Evolutionary conservation across 2,329 filamentous ascomycete genomes (phyloP), one percentile per base, ranked within the genome.

Genomic region (Amphichorda felina): DNA sequence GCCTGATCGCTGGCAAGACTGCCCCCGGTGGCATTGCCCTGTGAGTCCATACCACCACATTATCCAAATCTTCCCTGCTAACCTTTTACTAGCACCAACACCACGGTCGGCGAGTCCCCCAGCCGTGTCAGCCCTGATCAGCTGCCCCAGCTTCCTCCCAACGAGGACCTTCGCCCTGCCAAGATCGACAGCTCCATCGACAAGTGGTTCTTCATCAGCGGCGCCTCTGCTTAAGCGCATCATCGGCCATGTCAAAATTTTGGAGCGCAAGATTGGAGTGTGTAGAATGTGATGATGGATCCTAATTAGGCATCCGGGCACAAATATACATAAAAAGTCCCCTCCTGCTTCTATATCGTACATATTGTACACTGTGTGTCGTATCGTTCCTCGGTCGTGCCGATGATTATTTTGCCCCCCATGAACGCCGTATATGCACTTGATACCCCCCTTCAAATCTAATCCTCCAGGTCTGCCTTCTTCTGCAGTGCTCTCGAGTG

Each of bases 131-230:
- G 77, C 44, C 62, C 75, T 45, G 68, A 71, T 54, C 71, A 82
- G 63, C 71, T 94, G 44, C 77, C 80, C 44, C 79, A 76, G 55
- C 78, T 98, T 48, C 85, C 87, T 41, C 56, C 73, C 44, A 70
- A 83, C 65, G 74, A 95, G 75, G 80, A 93, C 54, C 70, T 93
- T 40, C 60, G 74, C 38, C 78, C 91, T 41, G 89, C 81, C 46
- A 88, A 89, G 55, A 94, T 98, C 51, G 91, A 98, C 59, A 75
- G 78, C 59, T 93, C 81, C 64, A 94, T 96, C 57, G 91, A 98
- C 78, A 98, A 98, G 79, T 98, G 91, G 91, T 98, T 98, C 82
- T 98, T 96, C 79, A 98, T 98, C 66, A 94, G 87, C 61, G 91
- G 91, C 64, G 91, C 91, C 57, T 85, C 87, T 50, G 72, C 81